Base-by-base conservation (phyloP, 441 rosid species). In the Adansonia gregorii region DNA sequence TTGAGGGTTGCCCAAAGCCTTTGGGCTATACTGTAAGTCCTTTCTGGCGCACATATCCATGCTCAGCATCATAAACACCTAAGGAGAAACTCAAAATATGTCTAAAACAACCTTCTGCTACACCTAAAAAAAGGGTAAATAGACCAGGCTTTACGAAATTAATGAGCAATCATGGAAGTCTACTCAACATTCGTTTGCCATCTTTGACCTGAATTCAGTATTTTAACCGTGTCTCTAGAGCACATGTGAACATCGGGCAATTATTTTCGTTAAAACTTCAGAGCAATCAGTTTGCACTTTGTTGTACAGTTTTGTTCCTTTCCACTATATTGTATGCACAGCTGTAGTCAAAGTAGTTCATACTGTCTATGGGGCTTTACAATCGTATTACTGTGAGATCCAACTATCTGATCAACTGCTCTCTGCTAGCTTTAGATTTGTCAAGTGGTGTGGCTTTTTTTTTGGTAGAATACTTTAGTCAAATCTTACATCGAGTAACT, bases 1-100 rank as follows among this genome's bases (percentile, higher is more conserved):
- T 92, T 78, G 92, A 92, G 74, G 91, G 93, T 81, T 90, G 96
- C 77, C 96, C 93, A n/a, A 92, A 83, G 87, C 96, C 96, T 61
- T 81, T 88, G 76, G 96, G 93, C 54, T 92, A 85, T 82, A 92
- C 96, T 4, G 94, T 92, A 92, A 92, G 96, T 90, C 82, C 74
- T 78, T 27, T 76, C 20, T 24, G 20, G n/a, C 20, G 17, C 63
- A 2, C 46, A 9, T 48, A 27, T 12, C 6, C 43, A 22, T 9
- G 48, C 61, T 70, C 74, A 27, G 61, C 63, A 71, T 54, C 46
- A 71, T 71, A 52, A 52, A 15, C 45, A 17, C 15, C 41, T 31
- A 22, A 52, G 9, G 75, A 71, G 17, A 54, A 71, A 54, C 63
- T 71, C 11, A 71, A 35, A 31, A 24, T 6, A 39, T 43, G 60